These are phyloP conservation scores for Zymoseptoria pseudotritici DNA, from an alignment of 2,329 filamentous ascomycete species.

Conservation along the genomic window DNA sequence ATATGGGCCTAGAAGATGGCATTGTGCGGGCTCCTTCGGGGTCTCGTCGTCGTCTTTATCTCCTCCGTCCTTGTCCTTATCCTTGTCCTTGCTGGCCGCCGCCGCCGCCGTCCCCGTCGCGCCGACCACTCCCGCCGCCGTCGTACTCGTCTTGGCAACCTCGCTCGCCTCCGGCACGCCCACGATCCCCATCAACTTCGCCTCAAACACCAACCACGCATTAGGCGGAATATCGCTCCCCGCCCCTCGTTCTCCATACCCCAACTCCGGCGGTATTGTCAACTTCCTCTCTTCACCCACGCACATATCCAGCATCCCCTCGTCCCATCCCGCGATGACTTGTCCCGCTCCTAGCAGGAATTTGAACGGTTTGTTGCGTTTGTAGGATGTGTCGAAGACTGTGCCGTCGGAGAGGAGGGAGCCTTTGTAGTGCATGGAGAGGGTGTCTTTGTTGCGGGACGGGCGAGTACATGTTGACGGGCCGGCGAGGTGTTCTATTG, in stretches of 20 bases:
- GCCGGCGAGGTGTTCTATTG: conserved; percentile 36
- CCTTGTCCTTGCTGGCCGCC: neutral
- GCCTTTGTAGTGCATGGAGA: conserved; percentile 45
- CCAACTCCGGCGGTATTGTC: conserved; percentile 80
- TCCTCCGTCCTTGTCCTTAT: conserved; percentile 12
- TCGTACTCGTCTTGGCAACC: conserved; percentile 1
- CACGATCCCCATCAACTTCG: conserved; percentile 75
- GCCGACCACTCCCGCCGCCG: conserved; percentile 18
- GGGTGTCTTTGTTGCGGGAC: conserved; percentile 39
- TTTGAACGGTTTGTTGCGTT: conserved; percentile 64
- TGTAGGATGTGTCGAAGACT: conserved; percentile 79
- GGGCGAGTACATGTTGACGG: conserved; percentile 38
- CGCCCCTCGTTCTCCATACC: conserved; percentile 67
- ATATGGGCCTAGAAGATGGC: conserved; percentile 80
- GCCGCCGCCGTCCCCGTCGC: conserved; percentile 15
- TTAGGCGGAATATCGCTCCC: conserved; percentile 65
- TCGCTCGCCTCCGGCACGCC: conserved; percentile 28
- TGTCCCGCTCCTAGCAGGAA: conserved; percentile 74
- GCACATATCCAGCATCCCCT: conserved; percentile 88
- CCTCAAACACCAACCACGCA: conserved; percentile 84
- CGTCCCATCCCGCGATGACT: conserved; percentile 93
- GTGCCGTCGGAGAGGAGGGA: conserved; percentile 52
- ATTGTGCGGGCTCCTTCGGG: conserved; percentile 56
- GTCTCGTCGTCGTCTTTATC: conserved; percentile 9
- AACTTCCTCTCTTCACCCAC: conserved; percentile 84